Base-by-base conservation (phyloP, 164 flowering plant genomes). In the Umbilicus rupestris region DNA sequence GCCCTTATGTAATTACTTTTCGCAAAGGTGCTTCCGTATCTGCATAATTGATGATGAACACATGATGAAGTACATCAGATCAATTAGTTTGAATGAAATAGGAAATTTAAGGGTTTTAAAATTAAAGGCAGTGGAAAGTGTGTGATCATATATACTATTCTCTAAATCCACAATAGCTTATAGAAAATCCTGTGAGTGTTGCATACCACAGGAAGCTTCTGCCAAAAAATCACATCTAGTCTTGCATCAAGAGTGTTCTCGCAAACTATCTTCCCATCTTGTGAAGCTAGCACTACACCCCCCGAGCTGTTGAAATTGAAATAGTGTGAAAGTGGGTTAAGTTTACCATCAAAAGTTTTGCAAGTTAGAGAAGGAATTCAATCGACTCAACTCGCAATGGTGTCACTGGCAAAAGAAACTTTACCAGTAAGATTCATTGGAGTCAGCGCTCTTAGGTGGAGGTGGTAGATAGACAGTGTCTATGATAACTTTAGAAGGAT, bases 231-330 rank as follows among this genome's bases (percentile, higher is more conserved):
- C 19, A 85, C 78, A 45, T 85, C 85, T 73, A 84, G 35, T 46
- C 90, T 71, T 31, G 87, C 86, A 75, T 85, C 90, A 26, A 84
- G 78, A 29, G 86, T 82, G 69, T 85, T 84, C 71, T 84, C 90
- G 41, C 70, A 78, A 26, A 85, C 87, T 41, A 85, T 85, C 83
- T 84, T 85, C 66, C 90, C 90, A 72, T 85, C 86, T 47, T 76
- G 81, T 16, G 90, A 85, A 66, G 87, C 90, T 72, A 84, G 29
- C 30, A 84, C 87, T 7, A 84, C 86, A 50, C 87, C 90, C 15
- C 87, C 90, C 0, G 87, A 78, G 75, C 85, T 81, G 33, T 12
- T 24, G 28, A 37, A 39, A 7, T n/a, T n/a, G n/a, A n/a, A n/a
- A 35, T 22, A 9, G 26, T 10, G 37, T 8, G 50, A 42, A 50